phyloP scores from a whole-genome alignment of 352 stramenopile genomes.

The Pythium diclinum region DNA sequence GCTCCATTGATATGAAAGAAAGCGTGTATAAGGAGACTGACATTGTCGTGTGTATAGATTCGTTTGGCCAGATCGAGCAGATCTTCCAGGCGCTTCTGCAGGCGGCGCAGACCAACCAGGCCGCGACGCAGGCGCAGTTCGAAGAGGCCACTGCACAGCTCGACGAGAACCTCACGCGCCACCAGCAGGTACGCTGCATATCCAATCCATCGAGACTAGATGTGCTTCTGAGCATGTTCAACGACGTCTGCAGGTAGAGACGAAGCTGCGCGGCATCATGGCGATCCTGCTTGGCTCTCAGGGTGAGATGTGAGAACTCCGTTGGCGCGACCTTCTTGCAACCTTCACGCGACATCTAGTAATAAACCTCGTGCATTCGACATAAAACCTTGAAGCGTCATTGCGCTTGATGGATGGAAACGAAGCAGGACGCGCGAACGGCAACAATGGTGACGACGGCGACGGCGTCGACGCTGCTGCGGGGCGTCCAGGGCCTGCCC shows the following conservation, averaged over 20 bases:
- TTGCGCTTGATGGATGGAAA: slow-evolving; percentile 3
- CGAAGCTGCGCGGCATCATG: slow-evolving; percentile 27
- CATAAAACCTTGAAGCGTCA: slow-evolving; percentile 4
- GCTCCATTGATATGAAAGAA: slow-evolving; percentile 8
- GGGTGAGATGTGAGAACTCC: slow-evolving; percentile 13
- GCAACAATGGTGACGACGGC: slow-evolving; percentile 1
- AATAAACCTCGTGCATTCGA: slow-evolving; percentile 14
- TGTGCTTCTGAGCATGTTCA: too few species aligned
- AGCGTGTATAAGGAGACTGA: neutral
- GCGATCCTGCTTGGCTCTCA: slow-evolving; percentile 20
- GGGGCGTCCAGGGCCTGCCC: slow-evolving; percentile 5
- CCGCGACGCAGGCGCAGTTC: slow-evolving; percentile 15
- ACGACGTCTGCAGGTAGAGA: slow-evolving; percentile 15
- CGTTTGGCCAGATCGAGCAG: slow-evolving; percentile 33
- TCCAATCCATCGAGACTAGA: too few species aligned
- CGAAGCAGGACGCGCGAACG: neutral
- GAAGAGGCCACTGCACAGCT: slow-evolving; percentile 8
- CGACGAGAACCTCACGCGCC: slow-evolving; percentile 16
- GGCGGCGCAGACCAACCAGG: slow-evolving; percentile 3
- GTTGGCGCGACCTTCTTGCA: slow-evolving; percentile 21
- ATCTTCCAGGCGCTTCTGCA: slow-evolving; percentile 24
- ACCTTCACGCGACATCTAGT: slow-evolving; percentile 7
- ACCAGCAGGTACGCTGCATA: slow-evolving; percentile 19
- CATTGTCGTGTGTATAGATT: neutral
- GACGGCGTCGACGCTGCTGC: slow-evolving; percentile 13